These are phyloP conservation scores for Cruciata laevipes DNA, from an alignment of 257 asterid species.

Conservation along the genomic window DNA sequence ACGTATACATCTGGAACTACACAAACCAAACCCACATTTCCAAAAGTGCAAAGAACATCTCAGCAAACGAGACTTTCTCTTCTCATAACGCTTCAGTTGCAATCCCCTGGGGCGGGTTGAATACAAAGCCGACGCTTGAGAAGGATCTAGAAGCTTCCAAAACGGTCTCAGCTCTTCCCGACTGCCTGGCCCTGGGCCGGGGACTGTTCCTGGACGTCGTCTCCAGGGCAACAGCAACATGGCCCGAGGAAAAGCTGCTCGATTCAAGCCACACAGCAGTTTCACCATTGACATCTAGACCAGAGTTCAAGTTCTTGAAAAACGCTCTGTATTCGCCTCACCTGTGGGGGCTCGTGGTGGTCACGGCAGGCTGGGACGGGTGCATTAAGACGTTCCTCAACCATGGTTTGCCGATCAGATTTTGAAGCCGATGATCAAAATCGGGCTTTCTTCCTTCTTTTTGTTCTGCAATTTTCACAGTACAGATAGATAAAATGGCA, in stretches of 20 bases:
- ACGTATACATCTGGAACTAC: conserved; percentile 65
- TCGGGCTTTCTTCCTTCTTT: not conserved
- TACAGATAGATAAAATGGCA: not conserved
- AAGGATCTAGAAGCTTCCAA: conserved; percentile 38
- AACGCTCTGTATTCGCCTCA: conserved; percentile 54
- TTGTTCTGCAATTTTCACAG: not conserved
- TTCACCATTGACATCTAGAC: conserved; percentile 34
- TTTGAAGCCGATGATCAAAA: conserved; percentile 25
- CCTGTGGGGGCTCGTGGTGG: conserved; percentile 79
- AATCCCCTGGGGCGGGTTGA: conserved; percentile 77
- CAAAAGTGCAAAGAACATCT: conserved; percentile 25
- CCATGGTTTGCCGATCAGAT: conserved; percentile 64
- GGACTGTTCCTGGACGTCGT: conserved; percentile 60
- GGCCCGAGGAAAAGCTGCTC: conserved; percentile 74
- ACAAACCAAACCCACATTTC: conserved; percentile 35
- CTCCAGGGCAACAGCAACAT: conserved; percentile 54
- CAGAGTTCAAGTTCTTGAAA: conserved; percentile 64
- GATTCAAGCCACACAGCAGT: conserved; percentile 24
- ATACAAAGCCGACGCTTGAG: conserved; percentile 39
- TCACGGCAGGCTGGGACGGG: conserved; percentile 94
- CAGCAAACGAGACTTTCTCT: conserved; percentile 61
- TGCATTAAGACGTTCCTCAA: conserved; percentile 81
- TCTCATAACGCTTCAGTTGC: conserved; percentile 73
- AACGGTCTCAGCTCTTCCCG: conserved; percentile 44
- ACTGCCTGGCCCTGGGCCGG: conserved; percentile 47